phyloP scores from a whole-genome alignment of 441 rosid genomes.

The Jatropha multifida region DNA sequence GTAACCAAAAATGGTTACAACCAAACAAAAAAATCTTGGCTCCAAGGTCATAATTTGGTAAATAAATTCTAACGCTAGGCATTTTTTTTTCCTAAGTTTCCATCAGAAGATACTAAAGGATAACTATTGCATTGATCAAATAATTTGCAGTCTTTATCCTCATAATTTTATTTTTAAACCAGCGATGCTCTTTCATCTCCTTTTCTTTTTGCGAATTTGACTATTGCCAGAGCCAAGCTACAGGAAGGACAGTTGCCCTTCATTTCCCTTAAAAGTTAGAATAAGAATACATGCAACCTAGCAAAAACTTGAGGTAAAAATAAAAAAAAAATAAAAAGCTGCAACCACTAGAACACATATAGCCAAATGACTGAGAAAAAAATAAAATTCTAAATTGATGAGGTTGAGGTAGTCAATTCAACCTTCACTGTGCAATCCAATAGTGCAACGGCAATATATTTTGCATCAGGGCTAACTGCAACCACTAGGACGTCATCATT shows the following conservation, averaged over 20 bases:
- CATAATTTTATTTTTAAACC: constrained; percentile 5
- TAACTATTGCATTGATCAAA: background rate
- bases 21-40: constrained; percentile 4
- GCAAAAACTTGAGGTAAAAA: constrained; percentile 11
- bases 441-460: constrained; percentile 87
- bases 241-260: background rate
- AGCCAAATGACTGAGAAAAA: background rate
- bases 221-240: background rate
- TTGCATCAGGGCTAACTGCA: constrained; percentile 86
- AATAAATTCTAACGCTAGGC: background rate
- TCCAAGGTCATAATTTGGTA: background rate
- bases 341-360: background rate
- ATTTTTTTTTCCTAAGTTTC: background rate
- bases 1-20: background rate
- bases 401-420: constrained; percentile 14
- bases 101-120: background rate
- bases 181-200: background rate
- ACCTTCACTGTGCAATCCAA: constrained; percentile 97
- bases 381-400: background rate
- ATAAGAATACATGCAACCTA: background rate
- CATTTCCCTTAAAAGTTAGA: background rate
- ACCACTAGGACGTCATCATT: constrained; percentile 89
- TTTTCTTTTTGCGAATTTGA: background rate
- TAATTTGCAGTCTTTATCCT: background rate
- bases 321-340: too few species aligned